A percentile compares a stretch with the other conserved stretches of the same genome.
These are phyloP conservation scores for Colletotrichum melonis DNA, from an alignment of 2,329 filamentous ascomycete species.

Conservation along the genomic window DNA sequence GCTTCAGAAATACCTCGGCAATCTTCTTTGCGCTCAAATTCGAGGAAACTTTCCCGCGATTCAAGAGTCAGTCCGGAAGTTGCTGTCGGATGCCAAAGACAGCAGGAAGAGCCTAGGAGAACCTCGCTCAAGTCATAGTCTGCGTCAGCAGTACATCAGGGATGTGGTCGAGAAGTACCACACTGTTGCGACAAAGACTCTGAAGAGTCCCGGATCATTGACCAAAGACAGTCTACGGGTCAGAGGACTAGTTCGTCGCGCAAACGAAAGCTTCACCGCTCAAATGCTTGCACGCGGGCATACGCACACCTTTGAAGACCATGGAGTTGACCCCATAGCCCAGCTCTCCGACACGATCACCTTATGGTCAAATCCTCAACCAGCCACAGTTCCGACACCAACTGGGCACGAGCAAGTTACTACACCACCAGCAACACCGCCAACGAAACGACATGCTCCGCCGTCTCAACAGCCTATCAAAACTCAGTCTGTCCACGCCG, in stretches of 20 bases:
- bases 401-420: neutral
- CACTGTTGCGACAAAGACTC: conserved; percentile 31
- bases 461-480: neutral
- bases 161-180: conserved; percentile 41
- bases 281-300: conserved; percentile 43
- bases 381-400: too few species aligned
- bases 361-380: neutral
- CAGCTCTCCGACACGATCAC: conserved; percentile 11
- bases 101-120: conserved; percentile 40
- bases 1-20: conserved; percentile 44
- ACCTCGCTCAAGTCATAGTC: conserved; percentile 38
- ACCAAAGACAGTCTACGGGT: conserved; percentile 38
- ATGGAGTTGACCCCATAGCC: conserved; percentile 32
- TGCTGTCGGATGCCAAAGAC: conserved; percentile 35
- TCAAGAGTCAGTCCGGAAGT: conserved; percentile 37
- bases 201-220: conserved; percentile 42
- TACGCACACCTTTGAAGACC: conserved; percentile 41
- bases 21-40: conserved; percentile 48
- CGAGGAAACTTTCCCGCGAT: conserved; percentile 46
- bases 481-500: neutral
- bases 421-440: conserved; percentile 6
- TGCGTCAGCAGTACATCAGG: conserved; percentile 42
- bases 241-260: conserved; percentile 37
- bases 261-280: conserved; percentile 41
- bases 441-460: neutral